Base-by-base conservation (phyloP, 1,284 basidiomycete species). In the Wolfiporia cocos region DNA sequence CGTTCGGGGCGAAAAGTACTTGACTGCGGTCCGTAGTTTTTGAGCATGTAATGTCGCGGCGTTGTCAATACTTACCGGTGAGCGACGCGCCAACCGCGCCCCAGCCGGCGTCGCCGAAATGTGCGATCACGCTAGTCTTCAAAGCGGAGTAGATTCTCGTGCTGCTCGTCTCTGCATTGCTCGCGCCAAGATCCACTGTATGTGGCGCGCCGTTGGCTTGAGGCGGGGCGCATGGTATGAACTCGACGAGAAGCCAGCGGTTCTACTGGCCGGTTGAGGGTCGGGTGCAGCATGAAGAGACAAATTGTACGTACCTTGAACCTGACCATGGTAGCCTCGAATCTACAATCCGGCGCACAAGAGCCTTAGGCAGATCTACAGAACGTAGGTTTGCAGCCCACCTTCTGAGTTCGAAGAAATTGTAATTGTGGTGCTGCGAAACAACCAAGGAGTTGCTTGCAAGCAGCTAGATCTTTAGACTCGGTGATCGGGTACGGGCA, bases 41-140 rank as follows among this genome's bases (percentile, higher is more conserved):
- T 12, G 33, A 36, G 18, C 24, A 14, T 14, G 18, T 4, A 9
- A 30, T 17, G 18, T 5, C 9, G 14, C 26, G 26, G 26, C 26
- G 26, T 14, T n/a, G n/a, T n/a, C 11, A 3, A 18, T 4, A 67
- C 60, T 37, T 40, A 85, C 86, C 79, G 18, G 69, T 78, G 40
- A 90, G 60, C 1, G 81, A 84, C 12, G 75, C 57, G 0, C 74
- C 82, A 3, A 90, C 76, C 6, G 80, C 74, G 18, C 86, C 87
- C 86, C 87, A 90, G 5, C 86, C 87, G 0, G 73, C 67, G 54
- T 89, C 85, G 3, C 87, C 87, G 54, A 89, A 90, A 52, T 87
- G 79, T 14, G 61, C 56, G 41, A 87, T 55, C n/a, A 88, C 65
- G 53, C 79, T 84, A 54, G 86, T 77, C 52, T 77, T 79, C 33